Conservation (phyloP, 352 stramenopile genomes). For the Elongisporangium senticosum region DNA sequence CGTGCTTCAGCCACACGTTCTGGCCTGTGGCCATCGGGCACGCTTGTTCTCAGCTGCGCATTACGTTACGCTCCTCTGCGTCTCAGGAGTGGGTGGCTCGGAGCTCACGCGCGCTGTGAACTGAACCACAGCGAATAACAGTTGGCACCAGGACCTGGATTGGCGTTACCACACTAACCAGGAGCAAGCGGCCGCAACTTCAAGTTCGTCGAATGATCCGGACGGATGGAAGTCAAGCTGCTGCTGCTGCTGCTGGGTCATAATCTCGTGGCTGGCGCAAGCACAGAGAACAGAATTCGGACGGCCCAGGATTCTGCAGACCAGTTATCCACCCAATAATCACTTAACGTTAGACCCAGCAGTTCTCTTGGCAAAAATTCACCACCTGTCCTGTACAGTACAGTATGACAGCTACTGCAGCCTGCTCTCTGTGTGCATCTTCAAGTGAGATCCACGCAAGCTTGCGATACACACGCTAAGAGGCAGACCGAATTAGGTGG, state of each 20-base stretch:
- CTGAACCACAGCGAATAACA: background rate
- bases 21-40: background rate
- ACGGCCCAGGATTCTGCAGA: background rate
- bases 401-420: background rate
- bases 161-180: too few relatives aligned
- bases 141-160: background rate
- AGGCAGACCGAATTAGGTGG: background rate
- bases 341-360: background rate
- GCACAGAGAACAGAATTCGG: background rate
- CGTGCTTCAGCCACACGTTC: background rate
- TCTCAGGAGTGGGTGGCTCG: too few relatives aligned
- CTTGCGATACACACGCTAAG: background rate
- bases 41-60: background rate
- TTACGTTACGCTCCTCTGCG: background rate
- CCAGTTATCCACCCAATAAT: background rate
- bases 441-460: background rate
- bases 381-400: too few relatives aligned
- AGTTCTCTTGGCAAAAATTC: background rate
- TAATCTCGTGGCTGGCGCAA: background rate
- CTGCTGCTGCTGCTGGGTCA: background rate
- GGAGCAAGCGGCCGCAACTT: background rate
- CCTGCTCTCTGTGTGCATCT: background rate
- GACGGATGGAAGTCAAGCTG: background rate
- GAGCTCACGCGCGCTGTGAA: background rate
- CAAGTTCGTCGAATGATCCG: background rate